phyloP scores from a whole-genome alignment of 805 yeast genomes.

The Saccharomycopsis sp. region DNA sequence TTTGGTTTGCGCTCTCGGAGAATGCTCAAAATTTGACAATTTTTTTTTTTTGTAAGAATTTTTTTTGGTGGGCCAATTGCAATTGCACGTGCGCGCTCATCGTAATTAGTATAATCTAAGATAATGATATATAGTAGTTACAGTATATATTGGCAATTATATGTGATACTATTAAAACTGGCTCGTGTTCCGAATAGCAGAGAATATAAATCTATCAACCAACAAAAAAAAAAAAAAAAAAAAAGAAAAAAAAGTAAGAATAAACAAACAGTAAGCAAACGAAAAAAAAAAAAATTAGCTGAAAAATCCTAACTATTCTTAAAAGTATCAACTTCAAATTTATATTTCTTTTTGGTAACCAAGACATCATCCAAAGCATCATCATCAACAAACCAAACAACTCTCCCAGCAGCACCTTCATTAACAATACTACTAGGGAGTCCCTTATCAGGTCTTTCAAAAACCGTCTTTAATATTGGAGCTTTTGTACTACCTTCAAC shows the following conservation, averaged over 20 bases:
- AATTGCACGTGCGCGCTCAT: neutral
- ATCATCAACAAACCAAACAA: conserved; percentile 95
- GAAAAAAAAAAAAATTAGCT: neutral
- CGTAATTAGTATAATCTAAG: neutral
- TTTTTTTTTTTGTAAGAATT: neutral
- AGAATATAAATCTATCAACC: neutral
- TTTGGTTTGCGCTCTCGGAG: neutral
- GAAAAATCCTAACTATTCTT: conserved; percentile 12
- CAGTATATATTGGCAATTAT: too few species aligned
- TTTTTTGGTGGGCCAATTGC: neutral
- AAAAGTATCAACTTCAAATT: conserved; percentile 20
- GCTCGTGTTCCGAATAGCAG: neutral
- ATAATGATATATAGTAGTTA: too few species aligned
- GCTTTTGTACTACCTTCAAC: conserved; percentile 97
- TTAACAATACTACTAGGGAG: conserved; percentile 89
- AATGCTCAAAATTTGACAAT: neutral
- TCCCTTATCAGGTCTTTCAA: conserved; percentile 97
- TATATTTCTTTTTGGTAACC: conserved; percentile 21
- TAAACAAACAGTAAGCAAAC: neutral
- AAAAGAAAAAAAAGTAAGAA: neutral
- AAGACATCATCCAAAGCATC: conserved; percentile 80
- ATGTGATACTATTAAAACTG: neutral
- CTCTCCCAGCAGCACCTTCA: conserved; percentile 95
- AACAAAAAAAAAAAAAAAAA: neutral
- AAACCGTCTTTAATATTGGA: conserved; percentile 79